Percentiles rank a stretch among this genome's conserved stretches.
These are phyloP conservation scores for Magnolia kwangsiensis DNA, from an alignment of 164 flowering plant genomes.

Conservation along the genomic window DNA sequence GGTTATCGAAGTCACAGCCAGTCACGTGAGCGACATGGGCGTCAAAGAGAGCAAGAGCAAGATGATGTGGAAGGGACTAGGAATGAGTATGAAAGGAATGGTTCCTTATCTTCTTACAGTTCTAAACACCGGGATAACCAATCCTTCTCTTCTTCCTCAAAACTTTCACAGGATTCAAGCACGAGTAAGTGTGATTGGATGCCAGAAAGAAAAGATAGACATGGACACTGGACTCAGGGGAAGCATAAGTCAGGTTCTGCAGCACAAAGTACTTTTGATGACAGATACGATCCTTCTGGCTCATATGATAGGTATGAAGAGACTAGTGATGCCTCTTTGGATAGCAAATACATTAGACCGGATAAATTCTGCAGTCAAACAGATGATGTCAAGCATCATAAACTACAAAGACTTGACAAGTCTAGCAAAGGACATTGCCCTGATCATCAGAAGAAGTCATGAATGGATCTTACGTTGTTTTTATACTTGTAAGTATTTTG, in stretches of 20 bases:
- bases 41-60: slow-evolving; percentile 20
- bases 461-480: neutral
- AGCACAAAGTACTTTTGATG: slow-evolving; percentile 40
- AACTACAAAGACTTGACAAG: neutral
- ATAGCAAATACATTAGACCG: slow-evolving; percentile 18
- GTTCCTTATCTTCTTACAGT: slow-evolving; percentile 26
- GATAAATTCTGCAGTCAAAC: slow-evolving; percentile 7
- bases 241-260: slow-evolving; percentile 19
- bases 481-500: slow-evolving; percentile 25
- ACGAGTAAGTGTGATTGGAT: slow-evolving; percentile 19
- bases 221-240: slow-evolving; percentile 16
- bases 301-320: slow-evolving; percentile 29
- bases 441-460: slow-evolving; percentile 7
- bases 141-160: slow-evolving; percentile 26
- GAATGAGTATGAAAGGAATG: slow-evolving; percentile 22
- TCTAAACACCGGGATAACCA: slow-evolving; percentile 26
- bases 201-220: slow-evolving; percentile 26
- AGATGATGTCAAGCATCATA: slow-evolving; percentile 9
- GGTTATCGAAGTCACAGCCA: neutral
- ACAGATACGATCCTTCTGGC: slow-evolving; percentile 80
- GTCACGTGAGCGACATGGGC: slow-evolving; percentile 22
- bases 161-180: slow-evolving; percentile 9
- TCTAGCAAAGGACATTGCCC: slow-evolving; percentile 3
- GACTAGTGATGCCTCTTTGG: slow-evolving; percentile 17
- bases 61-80: slow-evolving; percentile 24